Base-by-base conservation (phyloP, 1,284 basidiomycete species). In the Psilocybe mexicana region DNA sequence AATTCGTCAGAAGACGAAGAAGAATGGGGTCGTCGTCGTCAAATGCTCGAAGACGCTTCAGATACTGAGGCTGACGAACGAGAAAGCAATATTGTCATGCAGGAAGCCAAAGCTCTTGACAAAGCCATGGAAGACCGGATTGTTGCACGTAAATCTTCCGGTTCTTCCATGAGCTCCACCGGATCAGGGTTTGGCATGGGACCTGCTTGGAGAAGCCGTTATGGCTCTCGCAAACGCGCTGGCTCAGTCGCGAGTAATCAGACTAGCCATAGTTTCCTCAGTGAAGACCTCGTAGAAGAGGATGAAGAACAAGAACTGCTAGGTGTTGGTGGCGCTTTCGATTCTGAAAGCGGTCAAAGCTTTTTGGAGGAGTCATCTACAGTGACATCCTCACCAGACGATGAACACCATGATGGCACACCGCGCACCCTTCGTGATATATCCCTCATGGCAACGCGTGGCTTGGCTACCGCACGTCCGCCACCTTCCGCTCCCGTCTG, bases 91-190 rank as follows among this genome's bases (percentile, higher is more conserved):
- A 71, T 83, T 50, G 75, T 90, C 53, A 82, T 85, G 76, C 84
- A 82, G 53, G 92, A 93, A 73, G 89, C 90, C 28, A 83, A 79
- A 57, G 85, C 84, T 14, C 79, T 93, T 43, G 90, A 92, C 71
- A 88, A 86, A 66, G 90, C 89, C 28, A 93, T 93, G 92, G 87
- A 92, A 67, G 84, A 90, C 61, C 86, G 90, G 52, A 77, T 88
- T 54, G 76, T 90, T 49, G 85, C 90, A 44, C 86, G 89, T 65
- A 88, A 86, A 67, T 77, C 81, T 1, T 90, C 88, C 24, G 73
- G 72, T n/a, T 86, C 87, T 28, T 90, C 88, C 24, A 63, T 86
- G 49, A 76, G 75, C n/a, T 85, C 86, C 11, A 66, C 71, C 23
- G 71, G 55, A 52, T 80, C 79, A n/a, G 83, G 83, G 43, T 70